Conservation (phyloP, 164 flowering plant species). For the Chimonanthus praecox region DNA sequence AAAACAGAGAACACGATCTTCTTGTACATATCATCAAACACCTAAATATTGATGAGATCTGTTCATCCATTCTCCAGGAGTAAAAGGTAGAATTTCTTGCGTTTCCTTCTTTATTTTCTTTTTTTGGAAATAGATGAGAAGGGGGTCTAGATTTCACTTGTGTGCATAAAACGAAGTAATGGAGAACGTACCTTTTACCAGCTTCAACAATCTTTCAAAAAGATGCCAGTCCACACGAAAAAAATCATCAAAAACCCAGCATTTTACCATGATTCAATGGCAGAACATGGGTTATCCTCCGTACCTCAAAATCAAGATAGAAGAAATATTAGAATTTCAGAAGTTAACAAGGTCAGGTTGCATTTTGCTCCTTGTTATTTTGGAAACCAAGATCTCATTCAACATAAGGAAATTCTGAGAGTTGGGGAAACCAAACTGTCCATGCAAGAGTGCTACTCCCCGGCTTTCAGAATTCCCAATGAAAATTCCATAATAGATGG, state of each 20-base stretch:
- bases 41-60: neutral
- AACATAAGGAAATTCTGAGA: neutral
- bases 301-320: slow-evolving; percentile 29
- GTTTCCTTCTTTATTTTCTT: neutral
- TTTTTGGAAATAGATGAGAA: neutral
- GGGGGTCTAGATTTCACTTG: neutral
- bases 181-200: slow-evolving; percentile 37
- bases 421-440: neutral
- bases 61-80: neutral
- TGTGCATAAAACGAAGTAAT: neutral
- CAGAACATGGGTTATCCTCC: slow-evolving; percentile 30
- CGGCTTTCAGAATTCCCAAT: neutral
- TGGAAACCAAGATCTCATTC: neutral
- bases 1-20: too few relatives aligned
- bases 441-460: neutral
- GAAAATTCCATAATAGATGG: neutral
- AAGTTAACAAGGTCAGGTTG: slow-evolving; percentile 13
- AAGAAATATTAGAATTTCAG: slow-evolving; percentile 20
- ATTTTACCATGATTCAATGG: slow-evolving; percentile 20
- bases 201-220: slow-evolving; percentile 22
- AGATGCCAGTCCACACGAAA: slow-evolving; percentile 12
- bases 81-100: neutral
- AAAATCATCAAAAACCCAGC: slow-evolving; percentile 22
- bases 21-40: neutral
- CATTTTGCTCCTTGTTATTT: neutral